Evolutionary conservation across 306 rosid species (phyloP).

Genomic region (Acacia acuminata): DNA sequence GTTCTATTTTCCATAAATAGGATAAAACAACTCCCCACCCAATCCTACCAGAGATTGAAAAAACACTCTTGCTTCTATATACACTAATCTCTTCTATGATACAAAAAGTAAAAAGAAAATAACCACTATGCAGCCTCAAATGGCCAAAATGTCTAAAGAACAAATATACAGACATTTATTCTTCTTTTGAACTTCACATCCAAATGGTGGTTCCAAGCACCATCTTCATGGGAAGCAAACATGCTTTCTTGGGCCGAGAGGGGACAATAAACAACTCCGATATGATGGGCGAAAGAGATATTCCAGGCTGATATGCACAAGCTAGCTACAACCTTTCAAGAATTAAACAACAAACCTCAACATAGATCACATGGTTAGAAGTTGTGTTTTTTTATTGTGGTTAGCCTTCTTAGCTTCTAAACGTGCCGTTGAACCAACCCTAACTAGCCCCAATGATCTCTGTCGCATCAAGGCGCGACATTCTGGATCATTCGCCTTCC

Average conservation of each 20-base stretch:
- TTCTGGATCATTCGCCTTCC: conserved; percentile 65
- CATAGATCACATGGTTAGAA: conserved; percentile 33
- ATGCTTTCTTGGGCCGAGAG: conserved; percentile 27
- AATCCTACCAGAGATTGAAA: conserved; percentile 19
- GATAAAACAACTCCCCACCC: conserved; percentile 27
- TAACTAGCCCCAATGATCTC: conserved; percentile 48
- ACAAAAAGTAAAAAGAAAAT: conserved; percentile 29
- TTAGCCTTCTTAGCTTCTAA: conserved; percentile 62
- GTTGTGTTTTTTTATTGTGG: conserved; percentile 26
- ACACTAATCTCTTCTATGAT: conserved; percentile 29
- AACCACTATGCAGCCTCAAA: conserved; percentile 30
- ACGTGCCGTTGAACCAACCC: conserved; percentile 84
- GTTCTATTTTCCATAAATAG: conserved; percentile 16
- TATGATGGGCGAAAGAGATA: conserved; percentile 4
- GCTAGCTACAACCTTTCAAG: conserved; percentile 12
- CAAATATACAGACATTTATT: conserved; percentile 25
- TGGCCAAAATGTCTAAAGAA: conserved; percentile 33
- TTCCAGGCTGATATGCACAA: conserved; percentile 26
- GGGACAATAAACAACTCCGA: conserved; percentile 14
- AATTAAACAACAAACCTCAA: conserved; percentile 27
- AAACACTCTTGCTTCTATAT: conserved; percentile 39
- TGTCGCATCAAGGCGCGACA: conserved; percentile 54
- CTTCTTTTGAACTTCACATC: conserved; percentile 31
- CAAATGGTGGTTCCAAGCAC: conserved; percentile 35
- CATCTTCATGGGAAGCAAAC: conserved; percentile 28